A percentile compares a stretch with the other conserved stretches of the same genome.
phyloP scores from a whole-genome alignment of 805 yeast genomes.

The Candida schatavii region DNA sequence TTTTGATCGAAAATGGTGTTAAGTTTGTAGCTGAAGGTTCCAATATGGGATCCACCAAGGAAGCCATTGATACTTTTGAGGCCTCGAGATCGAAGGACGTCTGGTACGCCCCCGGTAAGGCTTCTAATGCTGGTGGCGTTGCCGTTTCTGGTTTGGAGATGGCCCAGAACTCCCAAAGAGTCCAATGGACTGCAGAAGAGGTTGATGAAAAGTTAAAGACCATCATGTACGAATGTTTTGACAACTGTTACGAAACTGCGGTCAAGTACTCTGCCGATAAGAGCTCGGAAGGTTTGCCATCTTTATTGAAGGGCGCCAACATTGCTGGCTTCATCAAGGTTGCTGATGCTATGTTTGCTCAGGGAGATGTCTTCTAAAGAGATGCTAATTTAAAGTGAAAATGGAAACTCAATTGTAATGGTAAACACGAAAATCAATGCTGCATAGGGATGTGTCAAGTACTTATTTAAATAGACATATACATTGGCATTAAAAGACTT shows the following conservation, averaged over 20 bases:
- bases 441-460: background rate
- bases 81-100: slow-evolving; percentile 65
- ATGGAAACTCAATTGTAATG: too few species aligned
- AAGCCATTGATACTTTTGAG: slow-evolving; percentile 94
- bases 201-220: slow-evolving; percentile 88
- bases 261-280: slow-evolving; percentile 71
- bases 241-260: slow-evolving; percentile 89
- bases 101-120: slow-evolving; percentile 99
- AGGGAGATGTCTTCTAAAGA: slow-evolving; percentile 70
- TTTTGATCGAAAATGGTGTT: slow-evolving; percentile 87
- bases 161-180: slow-evolving; percentile 98
- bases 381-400: too few species aligned
- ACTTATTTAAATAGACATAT: background rate
- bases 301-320: slow-evolving; percentile 97
- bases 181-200: slow-evolving; percentile 85
- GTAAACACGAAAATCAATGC: too few species aligned
- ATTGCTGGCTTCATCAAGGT: slow-evolving; percentile 98
- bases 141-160: slow-evolving; percentile 97
- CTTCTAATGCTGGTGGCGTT: slow-evolving; percentile 99
- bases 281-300: slow-evolving; percentile 66
- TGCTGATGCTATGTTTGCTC: slow-evolving; percentile 97
- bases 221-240: slow-evolving; percentile 91
- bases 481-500: background rate
- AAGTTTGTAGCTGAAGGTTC: slow-evolving; percentile 98
- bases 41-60: slow-evolving; percentile 98